Evolutionary conservation across 2,329 filamentous ascomycete genomes (phyloP), one percentile per base, ranked within the genome.

Genomic region (Cryphonectria parasitica): DNA sequence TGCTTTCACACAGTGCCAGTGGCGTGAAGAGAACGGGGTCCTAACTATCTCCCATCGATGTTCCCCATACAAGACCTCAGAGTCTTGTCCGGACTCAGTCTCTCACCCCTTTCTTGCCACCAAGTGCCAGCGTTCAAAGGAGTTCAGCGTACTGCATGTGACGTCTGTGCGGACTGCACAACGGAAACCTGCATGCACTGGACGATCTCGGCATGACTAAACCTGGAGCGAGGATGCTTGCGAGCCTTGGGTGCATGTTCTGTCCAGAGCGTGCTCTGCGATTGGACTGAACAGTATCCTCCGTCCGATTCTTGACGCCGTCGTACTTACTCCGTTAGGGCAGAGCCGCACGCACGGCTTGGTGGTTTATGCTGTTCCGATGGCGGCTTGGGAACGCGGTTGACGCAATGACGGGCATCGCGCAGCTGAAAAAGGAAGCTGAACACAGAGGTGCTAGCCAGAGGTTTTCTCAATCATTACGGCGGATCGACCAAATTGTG

Each of bases 401-500:
- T 19, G 11, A 28, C 45, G 58, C 56, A 45, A 34, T 25, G 8
- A 28, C 19, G 45, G 64, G 31, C 58, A 64, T n/a, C 41, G 41
- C 19, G 36, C 58, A 70, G 28, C 43, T 69, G 39, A 25, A 34
- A 36, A 45, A 10, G 11, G 49, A 11, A 45, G 41, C n/a, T 45
- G 39, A n/a, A 7, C 36, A 19, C 49, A 39, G 34, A 45, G 25
- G 4, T 64, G 63, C 25, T 11, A 6, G n/a, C 43, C 28, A 28
- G 13, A n/a, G 41, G 11, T 13, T 34, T 31, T 52, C 41, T 49
- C 41, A 7, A 28, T 65, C 25, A 41, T 36, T 67, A n/a, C 56
- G 49, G 39, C 60, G 64, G 69, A 60, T 67, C 49, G 36, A 52
- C 45, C 60, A 41, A 28, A 41, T 39, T 60, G 22, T 43, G 25